phyloP scores from a whole-genome alignment of 225 moss, liverwort and hornwort species.

The Climacium dendroides region DNA sequence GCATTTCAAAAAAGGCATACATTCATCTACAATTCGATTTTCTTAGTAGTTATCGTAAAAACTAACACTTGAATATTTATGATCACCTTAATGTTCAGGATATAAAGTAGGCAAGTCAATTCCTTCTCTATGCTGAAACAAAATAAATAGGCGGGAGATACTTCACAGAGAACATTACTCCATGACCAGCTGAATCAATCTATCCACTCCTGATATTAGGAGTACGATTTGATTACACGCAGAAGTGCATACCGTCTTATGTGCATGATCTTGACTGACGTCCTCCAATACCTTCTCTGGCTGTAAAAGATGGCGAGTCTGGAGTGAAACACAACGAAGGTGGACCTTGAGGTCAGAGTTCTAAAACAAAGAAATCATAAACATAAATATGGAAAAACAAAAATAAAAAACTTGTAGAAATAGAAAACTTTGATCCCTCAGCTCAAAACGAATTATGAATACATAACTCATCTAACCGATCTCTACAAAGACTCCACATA shows the following conservation, averaged over 20 bases:
- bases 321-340: constrained; percentile 1
- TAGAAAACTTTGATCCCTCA: background rate
- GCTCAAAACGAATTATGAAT: background rate
- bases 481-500: background rate
- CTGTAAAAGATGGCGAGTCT: constrained; percentile 77
- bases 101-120: background rate
- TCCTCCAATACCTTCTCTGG: constrained; percentile 95
- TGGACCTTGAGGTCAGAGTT: background rate
- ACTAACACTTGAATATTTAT: background rate
- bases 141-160: background rate
- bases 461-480: background rate
- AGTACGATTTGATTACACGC: background rate
- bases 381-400: background rate
- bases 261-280: constrained; percentile 98
- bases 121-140: background rate
- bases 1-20: background rate
- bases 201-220: background rate
- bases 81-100: background rate
- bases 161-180: background rate
- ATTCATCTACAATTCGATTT: background rate
- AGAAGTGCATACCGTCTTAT: constrained; percentile 62
- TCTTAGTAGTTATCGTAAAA: background rate
- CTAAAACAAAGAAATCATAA: background rate
- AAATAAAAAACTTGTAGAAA: background rate
- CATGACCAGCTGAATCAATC: background rate